Evolutionary conservation across 306 rosid genomes (phyloP).

Genomic region (Casuarina cunninghamiana): DNA sequence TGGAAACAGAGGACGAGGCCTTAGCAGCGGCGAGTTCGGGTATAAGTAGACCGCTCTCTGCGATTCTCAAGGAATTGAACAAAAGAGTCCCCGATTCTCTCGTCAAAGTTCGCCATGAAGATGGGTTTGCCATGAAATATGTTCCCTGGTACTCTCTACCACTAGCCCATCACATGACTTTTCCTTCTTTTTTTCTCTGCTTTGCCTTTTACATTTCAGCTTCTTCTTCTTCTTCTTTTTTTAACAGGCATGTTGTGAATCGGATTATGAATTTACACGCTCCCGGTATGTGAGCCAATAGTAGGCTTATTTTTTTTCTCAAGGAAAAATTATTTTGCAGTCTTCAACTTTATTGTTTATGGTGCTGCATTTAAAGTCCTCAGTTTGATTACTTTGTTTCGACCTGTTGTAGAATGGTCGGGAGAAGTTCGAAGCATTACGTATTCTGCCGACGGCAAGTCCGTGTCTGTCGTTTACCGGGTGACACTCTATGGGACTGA

Average conservation of each 20-base stretch:
- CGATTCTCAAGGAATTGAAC: conserved; percentile 72
- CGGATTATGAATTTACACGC: conserved; percentile 80
- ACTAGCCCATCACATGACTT: background rate
- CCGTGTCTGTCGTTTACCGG: conserved; percentile 79
- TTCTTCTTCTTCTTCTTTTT: background rate
- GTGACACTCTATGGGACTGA: conserved; percentile 89
- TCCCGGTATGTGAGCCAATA: conserved; percentile 45
- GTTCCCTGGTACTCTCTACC: conserved; percentile 52
- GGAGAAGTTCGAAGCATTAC: conserved; percentile 71
- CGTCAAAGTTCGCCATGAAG: conserved; percentile 54
- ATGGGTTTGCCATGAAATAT: conserved; percentile 57
- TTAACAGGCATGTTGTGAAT: conserved; percentile 68
- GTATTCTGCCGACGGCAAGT: conserved; percentile 62
- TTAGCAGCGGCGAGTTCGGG: conserved; percentile 41
- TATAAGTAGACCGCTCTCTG: conserved; percentile 67
- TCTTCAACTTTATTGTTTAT: background rate
- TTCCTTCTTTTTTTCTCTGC: background rate
- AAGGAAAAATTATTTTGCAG: background rate
- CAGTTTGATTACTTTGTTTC: background rate
- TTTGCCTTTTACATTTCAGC: background rate
- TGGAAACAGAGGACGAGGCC: conserved; percentile 16
- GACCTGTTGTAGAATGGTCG: conserved; percentile 70
- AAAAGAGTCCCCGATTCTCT: conserved; percentile 79
- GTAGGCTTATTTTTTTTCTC: background rate
- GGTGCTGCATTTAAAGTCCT: background rate